Conservation (phyloP, 192 early-diverging fungal species). For the Rhizophlyctis rosea region DNA sequence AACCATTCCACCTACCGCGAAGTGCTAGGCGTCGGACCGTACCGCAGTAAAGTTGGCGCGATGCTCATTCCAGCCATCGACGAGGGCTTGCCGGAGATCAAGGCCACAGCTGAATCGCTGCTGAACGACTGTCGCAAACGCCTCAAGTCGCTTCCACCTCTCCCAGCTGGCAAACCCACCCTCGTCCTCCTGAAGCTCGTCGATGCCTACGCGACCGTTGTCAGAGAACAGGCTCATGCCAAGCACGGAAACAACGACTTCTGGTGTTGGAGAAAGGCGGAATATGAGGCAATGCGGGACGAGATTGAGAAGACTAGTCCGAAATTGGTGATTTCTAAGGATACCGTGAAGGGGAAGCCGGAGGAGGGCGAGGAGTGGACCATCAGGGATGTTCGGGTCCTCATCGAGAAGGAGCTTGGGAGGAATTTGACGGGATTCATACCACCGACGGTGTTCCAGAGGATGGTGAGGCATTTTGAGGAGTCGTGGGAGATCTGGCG, state of each 20-base stretch:
- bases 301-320: neutral
- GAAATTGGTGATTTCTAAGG: neutral
- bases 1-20: neutral
- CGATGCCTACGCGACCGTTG: neutral
- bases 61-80: neutral
- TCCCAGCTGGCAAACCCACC: neutral
- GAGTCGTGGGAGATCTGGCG: no score
- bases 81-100: neutral
- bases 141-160: conserved; percentile 1
- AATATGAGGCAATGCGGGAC: neutral
- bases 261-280: neutral
- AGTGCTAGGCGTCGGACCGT: neutral
- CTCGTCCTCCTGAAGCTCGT: neutral
- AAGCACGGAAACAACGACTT: neutral
- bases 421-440: neutral
- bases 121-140: neutral
- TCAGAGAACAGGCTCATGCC: neutral
- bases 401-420: neutral
- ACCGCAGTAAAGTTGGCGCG: neutral
- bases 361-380: neutral
- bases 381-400: neutral
- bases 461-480: no score
- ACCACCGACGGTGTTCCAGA: neutral
- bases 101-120: neutral
- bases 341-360: neutral